Conservation (phyloP, 306 rosid genomes). For the Erythrophleum fordii region DNA sequence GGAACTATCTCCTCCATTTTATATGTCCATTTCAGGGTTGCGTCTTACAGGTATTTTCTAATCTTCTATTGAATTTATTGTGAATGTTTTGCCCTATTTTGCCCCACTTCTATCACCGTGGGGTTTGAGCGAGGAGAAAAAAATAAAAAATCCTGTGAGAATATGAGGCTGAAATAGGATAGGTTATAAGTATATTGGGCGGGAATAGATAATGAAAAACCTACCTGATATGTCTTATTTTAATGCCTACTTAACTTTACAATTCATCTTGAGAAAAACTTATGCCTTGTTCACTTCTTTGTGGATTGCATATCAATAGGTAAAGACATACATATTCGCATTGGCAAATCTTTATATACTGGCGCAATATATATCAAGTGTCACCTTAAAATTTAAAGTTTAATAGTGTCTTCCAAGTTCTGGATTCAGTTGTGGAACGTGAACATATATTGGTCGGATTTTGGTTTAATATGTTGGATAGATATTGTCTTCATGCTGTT, state of each 20-base stretch:
- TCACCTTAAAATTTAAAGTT: not conserved
- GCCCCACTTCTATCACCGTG: no score
- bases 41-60: no score
- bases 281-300: not conserved
- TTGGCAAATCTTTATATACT: not conserved
- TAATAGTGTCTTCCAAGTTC: not conserved
- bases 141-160: no score
- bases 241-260: not conserved
- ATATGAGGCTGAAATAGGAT: no score
- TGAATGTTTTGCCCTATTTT: no score
- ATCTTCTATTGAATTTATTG: no score
- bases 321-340: not conserved
- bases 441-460: constrained; percentile 3
- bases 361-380: not conserved
- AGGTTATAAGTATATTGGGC: no score
- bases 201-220: no score
- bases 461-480: not conserved
- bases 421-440: constrained; percentile 4
- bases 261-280: not conserved
- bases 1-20: no score
- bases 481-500: not conserved
- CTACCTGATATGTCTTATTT: no score
- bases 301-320: not conserved
- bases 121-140: no score
- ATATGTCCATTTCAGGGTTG: no score